phyloP scores from a whole-genome alignment of 2,329 filamentous ascomycete species.

The Aspergillus ochraceoroseus region DNA sequence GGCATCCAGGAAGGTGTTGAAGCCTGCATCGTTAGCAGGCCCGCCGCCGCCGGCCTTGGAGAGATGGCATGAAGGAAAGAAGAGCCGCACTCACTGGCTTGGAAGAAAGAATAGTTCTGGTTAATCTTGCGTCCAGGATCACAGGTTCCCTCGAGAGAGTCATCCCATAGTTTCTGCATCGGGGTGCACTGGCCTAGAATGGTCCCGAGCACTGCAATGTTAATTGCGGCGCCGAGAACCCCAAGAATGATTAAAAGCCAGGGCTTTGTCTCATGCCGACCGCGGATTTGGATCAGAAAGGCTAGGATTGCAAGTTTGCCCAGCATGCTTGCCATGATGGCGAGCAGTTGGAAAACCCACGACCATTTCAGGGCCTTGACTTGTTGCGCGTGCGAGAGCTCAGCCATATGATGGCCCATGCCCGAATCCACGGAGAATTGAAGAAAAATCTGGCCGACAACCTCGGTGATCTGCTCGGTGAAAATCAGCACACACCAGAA shows the following conservation, averaged over 20 bases:
- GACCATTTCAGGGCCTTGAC: conserved; percentile 6
- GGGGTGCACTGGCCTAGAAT: conserved; percentile 3
- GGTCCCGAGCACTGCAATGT: not conserved
- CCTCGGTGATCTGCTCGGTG: not conserved
- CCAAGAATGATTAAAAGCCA: conserved; percentile 2
- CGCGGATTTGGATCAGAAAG: conserved; percentile 6
- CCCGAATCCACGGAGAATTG: not conserved
- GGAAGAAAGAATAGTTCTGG: conserved; percentile 4
- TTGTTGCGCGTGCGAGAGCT: not conserved
- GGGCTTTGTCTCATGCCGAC: conserved; percentile 3
- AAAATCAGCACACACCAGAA: no score
- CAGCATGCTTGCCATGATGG: conserved; percentile 2
- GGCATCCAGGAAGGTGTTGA: conserved; percentile 5
- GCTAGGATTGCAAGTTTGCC: conserved; percentile 5
- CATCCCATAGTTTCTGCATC: conserved; percentile 7
- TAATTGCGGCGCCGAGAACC: not conserved
- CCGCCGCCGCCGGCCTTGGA: no score
- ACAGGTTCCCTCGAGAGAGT: not conserved
- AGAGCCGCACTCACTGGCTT: conserved; percentile 2
- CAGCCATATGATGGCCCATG: conserved; percentile 1
- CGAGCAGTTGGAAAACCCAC: conserved; percentile 5
- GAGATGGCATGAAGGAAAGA: no score
- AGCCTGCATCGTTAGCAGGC: not conserved
- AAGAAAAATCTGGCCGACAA: conserved; percentile 4
- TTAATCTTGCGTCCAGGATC: conserved; percentile 1